Percentiles rank a stretch among this genome's conserved stretches.
These are phyloP conservation scores for Saitozyma sp. DNA, from an alignment of 768 basidiomycete genomes.

Conservation along the genomic window DNA sequence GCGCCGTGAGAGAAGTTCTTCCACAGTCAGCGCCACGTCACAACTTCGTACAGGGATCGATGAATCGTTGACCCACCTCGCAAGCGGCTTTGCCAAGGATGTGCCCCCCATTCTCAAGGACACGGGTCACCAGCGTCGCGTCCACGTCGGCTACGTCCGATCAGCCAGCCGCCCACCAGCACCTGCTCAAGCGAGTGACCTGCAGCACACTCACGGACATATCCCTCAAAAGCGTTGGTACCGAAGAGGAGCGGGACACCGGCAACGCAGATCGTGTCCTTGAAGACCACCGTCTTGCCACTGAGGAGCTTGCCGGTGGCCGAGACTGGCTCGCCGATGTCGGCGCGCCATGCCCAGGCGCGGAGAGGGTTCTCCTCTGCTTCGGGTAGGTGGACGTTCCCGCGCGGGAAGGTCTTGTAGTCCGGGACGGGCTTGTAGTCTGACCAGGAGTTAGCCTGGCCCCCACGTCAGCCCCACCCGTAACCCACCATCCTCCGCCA, in stretches of 20 bases:
- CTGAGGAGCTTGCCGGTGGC: slow-evolving; percentile 39
- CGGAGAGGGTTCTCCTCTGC: slow-evolving; percentile 26
- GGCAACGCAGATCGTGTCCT: slow-evolving; percentile 56
- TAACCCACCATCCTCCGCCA: slow-evolving; percentile 22
- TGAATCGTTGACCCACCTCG: slow-evolving; percentile 34
- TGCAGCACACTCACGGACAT: slow-evolving; percentile 36
- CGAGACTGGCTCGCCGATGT: slow-evolving; percentile 11
- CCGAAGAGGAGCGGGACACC: slow-evolving; percentile 57
- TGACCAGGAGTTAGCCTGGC: neutral
- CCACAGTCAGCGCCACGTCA: neutral
- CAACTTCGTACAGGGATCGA: no score
- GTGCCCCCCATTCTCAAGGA: slow-evolving; percentile 56
- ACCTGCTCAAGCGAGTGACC: no score
- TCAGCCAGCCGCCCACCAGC: neutral
- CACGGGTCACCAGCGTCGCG: slow-evolving; percentile 57
- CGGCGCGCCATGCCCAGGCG: slow-evolving; percentile 36
- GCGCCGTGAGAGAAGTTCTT: slow-evolving; percentile 53
- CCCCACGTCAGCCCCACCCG: no score
- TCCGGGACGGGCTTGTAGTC: slow-evolving; percentile 37
- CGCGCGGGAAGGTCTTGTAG: slow-evolving; percentile 28
- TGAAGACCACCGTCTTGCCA: slow-evolving; percentile 56
- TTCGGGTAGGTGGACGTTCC: slow-evolving; percentile 31
- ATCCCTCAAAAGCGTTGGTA: slow-evolving; percentile 53
- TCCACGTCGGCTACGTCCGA: slow-evolving; percentile 44
- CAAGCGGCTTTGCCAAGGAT: slow-evolving; percentile 55